Conservation (phyloP, 2,329 filamentous ascomycete species). For the Cylindrodendrum hubeiense region DNA sequence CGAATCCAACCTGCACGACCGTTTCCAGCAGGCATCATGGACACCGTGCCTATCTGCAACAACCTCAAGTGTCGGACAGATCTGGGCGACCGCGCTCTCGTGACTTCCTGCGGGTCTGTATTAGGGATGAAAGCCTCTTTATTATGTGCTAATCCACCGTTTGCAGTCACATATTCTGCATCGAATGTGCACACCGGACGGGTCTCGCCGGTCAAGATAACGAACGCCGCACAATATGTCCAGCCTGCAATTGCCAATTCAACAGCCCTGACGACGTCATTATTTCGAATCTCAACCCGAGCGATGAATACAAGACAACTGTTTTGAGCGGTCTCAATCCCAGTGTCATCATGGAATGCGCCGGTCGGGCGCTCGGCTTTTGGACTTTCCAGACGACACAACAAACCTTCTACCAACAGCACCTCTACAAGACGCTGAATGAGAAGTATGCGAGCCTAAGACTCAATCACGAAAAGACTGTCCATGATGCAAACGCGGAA, state of each 20-base stretch:
- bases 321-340: constrained; percentile 87
- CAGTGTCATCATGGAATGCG: constrained; percentile 86
- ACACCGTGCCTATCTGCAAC: constrained; percentile 83
- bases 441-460: constrained; percentile 78
- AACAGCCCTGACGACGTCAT: constrained; percentile 81
- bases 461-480: constrained; percentile 77
- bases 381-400: constrained; percentile 90
- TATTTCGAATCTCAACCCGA: constrained; percentile 78
- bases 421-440: constrained; percentile 76
- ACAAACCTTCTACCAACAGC: constrained; percentile 85
- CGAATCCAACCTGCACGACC: not conserved
- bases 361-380: constrained; percentile 82
- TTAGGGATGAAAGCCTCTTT: not conserved
- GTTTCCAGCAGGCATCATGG: constrained; percentile 67
- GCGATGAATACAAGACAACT: constrained; percentile 91
- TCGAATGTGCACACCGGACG: constrained; percentile 75
- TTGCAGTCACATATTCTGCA: constrained; percentile 85
- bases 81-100: constrained; percentile 78
- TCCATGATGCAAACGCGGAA: constrained; percentile 81
- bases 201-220: constrained; percentile 65
- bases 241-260: constrained; percentile 79
- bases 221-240: constrained; percentile 68
- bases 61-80: constrained; percentile 79
- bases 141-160: constrained; percentile 12
- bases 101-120: constrained; percentile 86